A percentile compares a stretch with the other conserved stretches of the same genome.
These are phyloP conservation scores for Heimioporus sp. DNA, from an alignment of 768 basidiomycete genomes.

Conservation along the genomic window DNA sequence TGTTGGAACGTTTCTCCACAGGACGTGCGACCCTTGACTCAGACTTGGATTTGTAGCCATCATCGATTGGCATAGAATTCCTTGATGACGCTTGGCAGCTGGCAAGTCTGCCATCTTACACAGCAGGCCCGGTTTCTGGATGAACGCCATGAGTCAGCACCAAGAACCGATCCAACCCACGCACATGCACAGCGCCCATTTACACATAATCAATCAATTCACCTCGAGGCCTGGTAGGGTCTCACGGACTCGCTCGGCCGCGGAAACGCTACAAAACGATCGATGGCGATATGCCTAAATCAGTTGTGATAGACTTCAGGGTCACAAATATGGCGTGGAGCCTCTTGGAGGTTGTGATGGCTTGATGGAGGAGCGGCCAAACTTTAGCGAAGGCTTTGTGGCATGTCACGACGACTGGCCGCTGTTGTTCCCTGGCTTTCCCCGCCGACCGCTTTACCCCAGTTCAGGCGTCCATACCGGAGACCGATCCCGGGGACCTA, in stretches of 20 bases:
- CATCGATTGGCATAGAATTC: not conserved
- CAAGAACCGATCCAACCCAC: not conserved
- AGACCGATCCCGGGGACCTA: too few relatives aligned
- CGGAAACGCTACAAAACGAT: conserved; percentile 10
- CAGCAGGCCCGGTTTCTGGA: conserved; percentile 7
- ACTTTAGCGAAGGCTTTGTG: not conserved
- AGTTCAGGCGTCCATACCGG: not conserved
- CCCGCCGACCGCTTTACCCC: not conserved
- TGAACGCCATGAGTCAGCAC: not conserved
- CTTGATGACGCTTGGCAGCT: not conserved
- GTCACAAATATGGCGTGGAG: conserved; percentile 1
- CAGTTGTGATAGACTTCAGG: conserved; percentile 15
- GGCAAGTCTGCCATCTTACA: not conserved
- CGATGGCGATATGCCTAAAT: conserved; percentile 2
- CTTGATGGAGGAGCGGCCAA: too few relatives aligned
- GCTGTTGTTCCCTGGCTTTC: not conserved
- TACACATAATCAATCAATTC: conserved; percentile 7
- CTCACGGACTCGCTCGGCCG: conserved; percentile 11
- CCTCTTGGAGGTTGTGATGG: too few relatives aligned
- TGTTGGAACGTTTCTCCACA: not conserved
- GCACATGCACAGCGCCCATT: not conserved
- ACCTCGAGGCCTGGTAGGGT: not conserved
- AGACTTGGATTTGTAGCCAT: not conserved
- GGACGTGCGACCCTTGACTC: conserved; percentile 3
- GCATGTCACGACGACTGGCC: not conserved